Conservation (phyloP, 2,329 filamentous ascomycete genomes). For the Daldinia sp. region DNA sequence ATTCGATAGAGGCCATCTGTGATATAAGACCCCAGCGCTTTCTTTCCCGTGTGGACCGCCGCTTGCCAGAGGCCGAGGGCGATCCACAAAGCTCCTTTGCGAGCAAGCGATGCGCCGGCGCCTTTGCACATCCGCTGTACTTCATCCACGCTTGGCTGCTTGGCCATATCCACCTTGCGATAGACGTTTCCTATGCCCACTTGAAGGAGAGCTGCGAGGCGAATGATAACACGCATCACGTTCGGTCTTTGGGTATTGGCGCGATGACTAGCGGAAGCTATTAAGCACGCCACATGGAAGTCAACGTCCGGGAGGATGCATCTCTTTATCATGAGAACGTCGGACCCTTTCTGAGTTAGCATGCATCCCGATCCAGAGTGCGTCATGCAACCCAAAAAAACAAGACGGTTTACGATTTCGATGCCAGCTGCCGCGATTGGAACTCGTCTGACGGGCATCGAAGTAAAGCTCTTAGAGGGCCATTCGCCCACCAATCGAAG, state of each 20-base stretch:
- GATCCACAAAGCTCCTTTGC: constrained; percentile 11
- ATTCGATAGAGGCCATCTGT: background rate
- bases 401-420: background rate
- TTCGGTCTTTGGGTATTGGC: background rate
- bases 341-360: background rate
- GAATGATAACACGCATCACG: background rate
- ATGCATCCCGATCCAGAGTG: background rate
- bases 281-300: background rate
- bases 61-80: constrained; percentile 7
- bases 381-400: background rate
- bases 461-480: background rate
- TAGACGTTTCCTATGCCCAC: background rate
- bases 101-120: background rate
- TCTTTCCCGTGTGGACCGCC: background rate
- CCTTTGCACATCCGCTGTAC: background rate
- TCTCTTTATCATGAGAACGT: background rate
- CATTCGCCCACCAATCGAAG: background rate
- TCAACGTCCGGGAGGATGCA: background rate
- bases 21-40: background rate
- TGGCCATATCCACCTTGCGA: background rate
- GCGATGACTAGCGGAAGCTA: background rate
- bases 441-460: background rate
- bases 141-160: background rate
- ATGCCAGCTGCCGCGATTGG: background rate
- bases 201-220: background rate